Conservation (phyloP, 768 basidiomycete genomes). For the Asterophora parasitica region DNA sequence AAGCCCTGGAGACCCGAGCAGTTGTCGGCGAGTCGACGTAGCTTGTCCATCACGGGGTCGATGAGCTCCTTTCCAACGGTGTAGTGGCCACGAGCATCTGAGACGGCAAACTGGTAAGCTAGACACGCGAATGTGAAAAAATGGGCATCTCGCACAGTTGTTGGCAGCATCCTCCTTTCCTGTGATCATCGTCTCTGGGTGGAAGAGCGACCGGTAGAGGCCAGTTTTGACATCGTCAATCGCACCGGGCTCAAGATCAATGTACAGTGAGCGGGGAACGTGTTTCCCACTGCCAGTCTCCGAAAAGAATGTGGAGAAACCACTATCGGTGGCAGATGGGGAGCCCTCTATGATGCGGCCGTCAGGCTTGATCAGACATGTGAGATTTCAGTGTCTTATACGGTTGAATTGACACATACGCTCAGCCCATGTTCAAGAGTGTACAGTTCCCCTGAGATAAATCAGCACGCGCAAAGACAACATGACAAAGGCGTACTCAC, state of each 20-base stretch:
- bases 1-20: slow-evolving; percentile 98
- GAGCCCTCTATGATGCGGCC: slow-evolving; percentile 83
- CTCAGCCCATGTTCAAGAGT: slow-evolving; percentile 97
- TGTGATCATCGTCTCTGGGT: slow-evolving; percentile 96
- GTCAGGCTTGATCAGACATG: slow-evolving; percentile 62
- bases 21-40: slow-evolving; percentile 95
- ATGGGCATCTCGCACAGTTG: slow-evolving; percentile 64
- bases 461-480: slow-evolving; percentile 34
- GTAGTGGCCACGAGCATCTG: slow-evolving; percentile 98
- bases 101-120: neutral
- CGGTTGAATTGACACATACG: slow-evolving; percentile 46
- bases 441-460: slow-evolving; percentile 88
- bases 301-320: slow-evolving; percentile 99
- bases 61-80: slow-evolving; percentile 98
- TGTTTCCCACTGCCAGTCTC: slow-evolving; percentile 96
- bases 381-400: slow-evolving; percentile 16
- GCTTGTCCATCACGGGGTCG: slow-evolving; percentile 94
- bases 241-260: slow-evolving; percentile 96
- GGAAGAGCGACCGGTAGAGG: slow-evolving; percentile 94
- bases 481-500: slow-evolving; percentile 50
- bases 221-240: slow-evolving; percentile 97
- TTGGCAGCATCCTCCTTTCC: slow-evolving; percentile 99
- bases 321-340: slow-evolving; percentile 72
- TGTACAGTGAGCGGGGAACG: slow-evolving; percentile 95
- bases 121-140: neutral